phyloP scores from a whole-genome alignment of 1,284 basidiomycete species.

The Phellopilus nigrolimitatus region DNA sequence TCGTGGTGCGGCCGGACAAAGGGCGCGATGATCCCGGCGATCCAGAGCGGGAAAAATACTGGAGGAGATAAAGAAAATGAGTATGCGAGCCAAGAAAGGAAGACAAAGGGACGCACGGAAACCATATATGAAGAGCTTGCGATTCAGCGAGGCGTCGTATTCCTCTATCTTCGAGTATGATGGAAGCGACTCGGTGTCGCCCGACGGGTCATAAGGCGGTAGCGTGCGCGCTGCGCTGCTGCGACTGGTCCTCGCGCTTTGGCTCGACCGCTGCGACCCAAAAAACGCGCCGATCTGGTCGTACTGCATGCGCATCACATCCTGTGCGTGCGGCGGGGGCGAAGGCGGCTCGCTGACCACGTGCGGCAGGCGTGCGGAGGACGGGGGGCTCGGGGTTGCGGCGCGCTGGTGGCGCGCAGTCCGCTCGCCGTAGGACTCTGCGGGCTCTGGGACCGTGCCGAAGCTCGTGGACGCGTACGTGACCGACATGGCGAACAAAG shows the following conservation, averaged over 20 bases:
- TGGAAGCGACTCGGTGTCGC: conserved; percentile 17
- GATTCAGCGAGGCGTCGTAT: conserved; percentile 14
- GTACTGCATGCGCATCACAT: conserved; percentile 12
- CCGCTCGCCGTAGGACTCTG: no score
- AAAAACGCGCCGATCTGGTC: conserved; percentile 19
- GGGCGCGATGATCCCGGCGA: conserved; percentile 17
- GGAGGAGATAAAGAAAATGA: background rate
- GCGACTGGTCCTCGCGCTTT: background rate
- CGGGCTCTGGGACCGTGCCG: no score
- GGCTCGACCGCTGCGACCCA: conserved; percentile 3
- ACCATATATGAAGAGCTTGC: conserved; percentile 20
- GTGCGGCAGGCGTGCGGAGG: background rate
- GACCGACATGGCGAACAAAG: conserved; percentile 14
- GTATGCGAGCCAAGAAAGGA: background rate
- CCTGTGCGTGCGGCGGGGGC: background rate
- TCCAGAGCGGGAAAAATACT: conserved; percentile 21
- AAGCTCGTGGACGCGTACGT: conserved; percentile 19
- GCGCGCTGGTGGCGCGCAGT: conserved; percentile 9
- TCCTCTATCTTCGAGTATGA: conserved; percentile 13
- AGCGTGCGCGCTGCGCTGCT: conserved; percentile 5
- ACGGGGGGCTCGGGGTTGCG: background rate
- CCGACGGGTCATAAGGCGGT: conserved; percentile 13
- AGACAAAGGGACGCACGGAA: conserved; percentile 15
- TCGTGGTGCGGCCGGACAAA: conserved; percentile 14
- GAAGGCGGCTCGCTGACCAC: background rate